Evolutionary conservation across 2,329 filamentous ascomycete genomes (phyloP).

Genomic region (Ophiostoma ulmi): DNA sequence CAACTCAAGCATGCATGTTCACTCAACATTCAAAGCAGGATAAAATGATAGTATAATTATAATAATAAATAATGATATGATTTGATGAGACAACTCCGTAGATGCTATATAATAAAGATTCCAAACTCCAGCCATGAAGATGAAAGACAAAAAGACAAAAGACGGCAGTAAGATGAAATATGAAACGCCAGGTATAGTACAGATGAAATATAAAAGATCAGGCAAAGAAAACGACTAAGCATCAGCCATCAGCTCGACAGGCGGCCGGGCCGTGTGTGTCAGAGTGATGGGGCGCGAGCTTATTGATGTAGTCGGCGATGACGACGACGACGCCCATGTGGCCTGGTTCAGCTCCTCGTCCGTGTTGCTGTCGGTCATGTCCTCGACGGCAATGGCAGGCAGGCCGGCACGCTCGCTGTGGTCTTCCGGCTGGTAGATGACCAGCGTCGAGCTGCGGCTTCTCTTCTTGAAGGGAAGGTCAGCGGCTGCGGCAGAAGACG

Average conservation of each 20-base stretch:
- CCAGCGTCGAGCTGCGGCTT: constrained; percentile 58
- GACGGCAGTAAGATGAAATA: background rate
- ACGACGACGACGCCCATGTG: constrained; percentile 16
- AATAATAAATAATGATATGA: background rate
- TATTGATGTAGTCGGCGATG: constrained; percentile 4
- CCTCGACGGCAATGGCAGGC: constrained; percentile 62
- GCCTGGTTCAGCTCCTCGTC: constrained; percentile 41
- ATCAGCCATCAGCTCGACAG: constrained; percentile 59
- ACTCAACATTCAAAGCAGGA: background rate
- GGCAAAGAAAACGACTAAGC: constrained; percentile 27
- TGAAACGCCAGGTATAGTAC: constrained; percentile 17
- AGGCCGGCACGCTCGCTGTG: constrained; percentile 51
- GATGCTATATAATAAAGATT: background rate
- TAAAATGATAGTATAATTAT: background rate
- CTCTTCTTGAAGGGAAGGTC: constrained; percentile 31
- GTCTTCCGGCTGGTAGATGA: constrained; percentile 57
- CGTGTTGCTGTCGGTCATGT: constrained; percentile 56
- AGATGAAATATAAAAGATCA: constrained; percentile 5
- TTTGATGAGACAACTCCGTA: background rate
- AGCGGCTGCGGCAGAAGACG: constrained; percentile 23
- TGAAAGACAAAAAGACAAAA: background rate
- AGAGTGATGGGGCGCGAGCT: constrained; percentile 40
- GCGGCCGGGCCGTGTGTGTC: constrained; percentile 58
- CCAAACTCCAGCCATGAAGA: constrained; percentile 7
- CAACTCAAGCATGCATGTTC: background rate